Base-by-base conservation (phyloP, 129 eudicot species). In the Saposhnikovia divaricata region DNA sequence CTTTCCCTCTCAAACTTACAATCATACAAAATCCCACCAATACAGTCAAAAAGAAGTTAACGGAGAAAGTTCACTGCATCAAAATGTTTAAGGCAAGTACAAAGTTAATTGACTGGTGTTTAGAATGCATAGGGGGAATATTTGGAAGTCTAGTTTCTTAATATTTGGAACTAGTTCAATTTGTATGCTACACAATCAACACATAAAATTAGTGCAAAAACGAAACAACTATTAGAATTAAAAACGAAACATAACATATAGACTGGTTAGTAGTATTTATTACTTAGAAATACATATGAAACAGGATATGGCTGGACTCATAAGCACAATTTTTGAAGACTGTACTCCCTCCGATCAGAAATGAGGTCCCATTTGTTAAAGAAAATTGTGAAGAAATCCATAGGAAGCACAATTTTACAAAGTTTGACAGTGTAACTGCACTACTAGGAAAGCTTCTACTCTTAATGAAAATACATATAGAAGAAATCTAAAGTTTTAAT, bases 1-100 rank as follows among this genome's bases (percentile, higher is more conserved):
- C n/a, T 83, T 81, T 87, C 91, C 23, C 88, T 77, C 48, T 87
- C 91, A 78, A 87, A 85, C 87, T 88, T 87, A 83, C 61, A 78
- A 81, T 46, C 19, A 61, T 23, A 73, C 9, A 73, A 43, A 44
- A 44, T 44, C 6, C 28, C 6, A 12, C 28, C 10, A 18, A n/a
- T n/a, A 21, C 7, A 3, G 47, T 43, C 18, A 23, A 73, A 21
- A 21, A 3, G 2, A 37, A 18, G 34, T 9, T 39, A 4, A 40
- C 34, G 76, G 27, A 40, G 44, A 40, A 39, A 44, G 31, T n/a
- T n/a, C 18, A 21, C 34, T 10, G 40, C 9, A 13, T 46, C 27
- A 21, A 71, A 72, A 72, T 43, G n/a, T 72, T 40, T 23, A 9
- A 9, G 31, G 25, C 15, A 42, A 72, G 18, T 39, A 21, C 14